phyloP scores from a whole-genome alignment of 2,329 filamentous ascomycete genomes.

The Nemania sp. region DNA sequence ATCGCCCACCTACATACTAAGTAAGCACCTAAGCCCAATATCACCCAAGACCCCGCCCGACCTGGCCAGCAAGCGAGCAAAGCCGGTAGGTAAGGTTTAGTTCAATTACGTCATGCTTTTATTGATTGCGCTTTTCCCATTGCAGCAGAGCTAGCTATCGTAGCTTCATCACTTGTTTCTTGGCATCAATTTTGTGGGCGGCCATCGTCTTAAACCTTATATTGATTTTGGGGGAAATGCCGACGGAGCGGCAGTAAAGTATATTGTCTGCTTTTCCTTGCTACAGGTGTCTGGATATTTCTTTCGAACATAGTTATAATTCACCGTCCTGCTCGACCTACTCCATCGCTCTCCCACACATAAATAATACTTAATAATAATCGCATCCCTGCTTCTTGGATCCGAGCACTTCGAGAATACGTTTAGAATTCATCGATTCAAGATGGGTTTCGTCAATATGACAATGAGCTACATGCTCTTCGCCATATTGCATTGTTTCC shows the following conservation, averaged over 20 bases:
- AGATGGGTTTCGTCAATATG: constrained; percentile 61
- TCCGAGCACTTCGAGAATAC: constrained; percentile 4
- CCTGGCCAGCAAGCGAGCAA: neutral
- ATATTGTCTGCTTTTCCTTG: neutral
- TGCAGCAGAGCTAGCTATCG: neutral
- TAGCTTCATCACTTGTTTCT: neutral
- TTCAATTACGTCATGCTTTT: constrained; percentile 22
- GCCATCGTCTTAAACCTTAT: constrained; percentile 8
- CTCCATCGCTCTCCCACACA: constrained; percentile 11
- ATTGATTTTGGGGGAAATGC: constrained; percentile 21
- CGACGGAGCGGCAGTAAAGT: neutral
- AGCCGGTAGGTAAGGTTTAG: constrained; percentile 13
- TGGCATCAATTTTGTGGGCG: constrained; percentile 10
- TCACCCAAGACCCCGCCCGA: neutral
- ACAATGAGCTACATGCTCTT: constrained; percentile 66
- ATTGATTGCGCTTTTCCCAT: neutral
- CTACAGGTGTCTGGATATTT: neutral
- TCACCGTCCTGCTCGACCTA: constrained; percentile 1
- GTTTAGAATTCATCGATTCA: constrained; percentile 31
- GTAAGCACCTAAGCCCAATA: too few relatives aligned
- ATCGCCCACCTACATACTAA: too few relatives aligned
- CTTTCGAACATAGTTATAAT: constrained; percentile 8
- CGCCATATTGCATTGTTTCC: constrained; percentile 75
- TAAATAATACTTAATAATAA: too few relatives aligned
- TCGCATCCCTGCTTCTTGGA: constrained; percentile 25